Evolutionary conservation across 129 eudicot species (phyloP).

Genomic region (Erigeron canadensis): DNA sequence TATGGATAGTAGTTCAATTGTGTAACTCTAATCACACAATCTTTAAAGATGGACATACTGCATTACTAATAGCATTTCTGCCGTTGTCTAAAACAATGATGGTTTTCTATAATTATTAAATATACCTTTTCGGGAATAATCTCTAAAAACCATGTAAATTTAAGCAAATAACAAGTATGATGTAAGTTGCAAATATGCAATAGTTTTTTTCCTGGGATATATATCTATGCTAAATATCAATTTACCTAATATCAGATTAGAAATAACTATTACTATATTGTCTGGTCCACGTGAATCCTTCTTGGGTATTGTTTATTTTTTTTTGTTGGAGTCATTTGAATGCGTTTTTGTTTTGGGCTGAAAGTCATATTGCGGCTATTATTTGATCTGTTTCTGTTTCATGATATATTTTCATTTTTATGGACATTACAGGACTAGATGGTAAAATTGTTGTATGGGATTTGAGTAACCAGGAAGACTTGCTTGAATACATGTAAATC

Average conservation of each 20-base stretch:
- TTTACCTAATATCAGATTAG: not conserved
- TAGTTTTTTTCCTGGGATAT: not conserved
- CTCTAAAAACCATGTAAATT: too few relatives aligned
- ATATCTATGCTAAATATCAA: not conserved
- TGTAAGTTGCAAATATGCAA: not conserved
- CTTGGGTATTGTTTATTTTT: too few relatives aligned
- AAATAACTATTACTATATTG: not conserved
- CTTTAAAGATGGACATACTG: too few relatives aligned
- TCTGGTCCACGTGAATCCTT: too few relatives aligned
- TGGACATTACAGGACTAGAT: slow-evolving; percentile 63
- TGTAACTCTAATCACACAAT: too few relatives aligned
- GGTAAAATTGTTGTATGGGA: slow-evolving; percentile 94
- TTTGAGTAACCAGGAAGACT: slow-evolving; percentile 64
- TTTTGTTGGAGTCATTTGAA: too few relatives aligned
- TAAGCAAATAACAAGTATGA: too few relatives aligned
- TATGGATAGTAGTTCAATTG: too few relatives aligned
- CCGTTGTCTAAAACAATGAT: too few relatives aligned
- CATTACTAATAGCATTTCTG: too few relatives aligned
- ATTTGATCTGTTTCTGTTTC: not conserved
- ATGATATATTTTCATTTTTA: not conserved
- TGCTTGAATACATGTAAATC: slow-evolving; percentile 51
- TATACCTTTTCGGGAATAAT: too few relatives aligned
- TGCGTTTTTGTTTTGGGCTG: not conserved
- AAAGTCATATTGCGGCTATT: not conserved
- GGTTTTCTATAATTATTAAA: too few relatives aligned